Evolutionary conservation across 176 grass and related monocot genomes (phyloP), one percentile per base, ranked within the genome.

Genomic region (Oropetium thomaeum): DNA sequence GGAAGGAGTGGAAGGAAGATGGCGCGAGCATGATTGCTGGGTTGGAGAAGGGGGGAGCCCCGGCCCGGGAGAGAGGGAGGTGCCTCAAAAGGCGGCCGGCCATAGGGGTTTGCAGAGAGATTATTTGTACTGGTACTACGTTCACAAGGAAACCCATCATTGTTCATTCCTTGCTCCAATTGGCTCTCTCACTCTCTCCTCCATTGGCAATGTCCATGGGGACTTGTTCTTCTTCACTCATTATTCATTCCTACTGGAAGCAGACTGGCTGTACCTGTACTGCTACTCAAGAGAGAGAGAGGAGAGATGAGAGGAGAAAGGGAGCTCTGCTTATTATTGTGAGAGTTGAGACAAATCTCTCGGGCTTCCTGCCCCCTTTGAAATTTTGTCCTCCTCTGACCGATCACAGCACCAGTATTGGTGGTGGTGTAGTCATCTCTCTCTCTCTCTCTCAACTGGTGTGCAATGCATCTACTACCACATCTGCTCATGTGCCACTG

Each of bases 101-200:
- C 49, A 52, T 25, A 26, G 22, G 52, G 54, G 25, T 22, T 52
- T 52, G 48, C 78, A 77, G 58, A 82, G 81, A 88, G 88, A 88
- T 85, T 62, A 88, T 85, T 62, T 90, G 82, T 88, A 90, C 75
- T 84, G 91, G 87, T 85, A 87, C n/a, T n/a, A n/a, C n/a, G n/a
- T n/a, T n/a, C n/a, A n/a, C 90, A 90, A 88, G 85, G 91, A 85
- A 75, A 88, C 80, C 79, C 91, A 90, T 94, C 91, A 90, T 90
- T 67, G 70, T 33, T 8, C 37, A 19, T 37, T 11, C 38, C 38
- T 7, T 30, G 16, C 22, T 72, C n/a, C 67, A 29, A 51, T 14
- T 33, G 48, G 27, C 52, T 5, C 8, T 43, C n/a, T n/a, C n/a
- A n/a, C 0, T 51, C 19, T 20, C 17, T 52, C 48, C 6, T 6